Conservation (phyloP, 495 filamentous ascomycete genomes). For the Collariella sp. region DNA sequence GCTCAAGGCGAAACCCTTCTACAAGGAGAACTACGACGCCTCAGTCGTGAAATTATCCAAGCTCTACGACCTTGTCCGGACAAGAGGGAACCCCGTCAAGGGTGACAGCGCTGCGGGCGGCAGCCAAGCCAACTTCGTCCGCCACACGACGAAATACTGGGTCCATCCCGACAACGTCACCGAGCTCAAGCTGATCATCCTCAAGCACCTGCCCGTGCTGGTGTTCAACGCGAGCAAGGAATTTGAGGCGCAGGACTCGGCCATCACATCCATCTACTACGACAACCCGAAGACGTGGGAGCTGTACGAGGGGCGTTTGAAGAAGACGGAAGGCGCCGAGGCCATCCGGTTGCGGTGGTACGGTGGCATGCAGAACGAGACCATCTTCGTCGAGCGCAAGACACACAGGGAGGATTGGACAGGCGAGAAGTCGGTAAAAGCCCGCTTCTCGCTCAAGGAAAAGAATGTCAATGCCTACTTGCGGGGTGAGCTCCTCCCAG, state of each 20-base stretch:
- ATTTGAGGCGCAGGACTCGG: constrained; percentile 79
- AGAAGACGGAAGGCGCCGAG: constrained; percentile 97
- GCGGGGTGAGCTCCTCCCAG: constrained; percentile 68
- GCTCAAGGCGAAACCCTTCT: constrained; percentile 93
- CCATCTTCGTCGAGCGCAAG: constrained; percentile 95
- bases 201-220: constrained; percentile 94
- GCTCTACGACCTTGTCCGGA: constrained; percentile 89
- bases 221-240: constrained; percentile 98
- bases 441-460: constrained; percentile 88
- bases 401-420: constrained; percentile 99
- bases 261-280: constrained; percentile 97
- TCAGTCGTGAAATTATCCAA: constrained; percentile 93
- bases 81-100: constrained; percentile 81
- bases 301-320: constrained; percentile 83
- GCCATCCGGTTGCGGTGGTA: constrained; percentile 97
- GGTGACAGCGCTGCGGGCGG: constrained; percentile 89
- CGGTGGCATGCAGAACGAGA: constrained; percentile 86
- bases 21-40: constrained; percentile 96
- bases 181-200: constrained; percentile 90
- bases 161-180: constrained; percentile 98
- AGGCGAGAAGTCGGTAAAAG: constrained; percentile 97
- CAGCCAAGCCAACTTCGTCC: constrained; percentile 87
- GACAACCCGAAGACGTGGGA: constrained; percentile 92
- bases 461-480: constrained; percentile 92
- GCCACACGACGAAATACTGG: constrained; percentile 99